Conservation (phyloP, 1,284 basidiomycete species). For the Tilletia walkeri region DNA sequence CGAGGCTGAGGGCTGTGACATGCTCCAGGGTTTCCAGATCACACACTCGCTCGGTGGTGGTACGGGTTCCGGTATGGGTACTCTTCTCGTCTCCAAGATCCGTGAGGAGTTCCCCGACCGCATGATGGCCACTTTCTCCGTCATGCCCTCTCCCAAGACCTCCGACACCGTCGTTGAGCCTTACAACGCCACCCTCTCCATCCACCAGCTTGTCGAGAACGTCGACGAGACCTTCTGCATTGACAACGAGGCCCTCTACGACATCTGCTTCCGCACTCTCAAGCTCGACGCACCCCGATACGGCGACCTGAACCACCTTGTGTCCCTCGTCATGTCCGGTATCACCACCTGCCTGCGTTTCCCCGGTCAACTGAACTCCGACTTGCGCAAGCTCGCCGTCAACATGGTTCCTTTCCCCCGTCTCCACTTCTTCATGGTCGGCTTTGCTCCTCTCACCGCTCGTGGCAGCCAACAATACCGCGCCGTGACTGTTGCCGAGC, state of each 20-base stretch:
- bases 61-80: constrained; percentile 54
- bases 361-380: constrained; percentile 91
- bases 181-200: constrained; percentile 84
- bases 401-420: constrained; percentile 95
- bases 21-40: constrained; percentile 89
- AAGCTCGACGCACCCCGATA: constrained; percentile 61
- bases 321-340: constrained; percentile 83
- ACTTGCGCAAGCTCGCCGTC: constrained; percentile 86
- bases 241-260: constrained; percentile 91
- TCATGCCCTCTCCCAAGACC: constrained; percentile 87
- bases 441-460: constrained; percentile 90
- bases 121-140: constrained; percentile 89
- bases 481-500: constrained; percentile 89
- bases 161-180: constrained; percentile 96
- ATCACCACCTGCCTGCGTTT: constrained; percentile 85
- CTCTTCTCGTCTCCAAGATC: constrained; percentile 54
- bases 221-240: constrained; percentile 85
- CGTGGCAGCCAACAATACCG: constrained; percentile 87
- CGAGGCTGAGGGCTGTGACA: constrained; percentile 71
- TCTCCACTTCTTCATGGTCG: constrained; percentile 99
- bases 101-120: constrained; percentile 61
- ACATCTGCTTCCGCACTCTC: constrained; percentile 74
- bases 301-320: constrained; percentile 61
- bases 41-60: constrained; percentile 91
- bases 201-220: constrained; percentile 85